phyloP scores from a whole-genome alignment of 768 basidiomycete species.

The Infundibulicybe gibba region DNA sequence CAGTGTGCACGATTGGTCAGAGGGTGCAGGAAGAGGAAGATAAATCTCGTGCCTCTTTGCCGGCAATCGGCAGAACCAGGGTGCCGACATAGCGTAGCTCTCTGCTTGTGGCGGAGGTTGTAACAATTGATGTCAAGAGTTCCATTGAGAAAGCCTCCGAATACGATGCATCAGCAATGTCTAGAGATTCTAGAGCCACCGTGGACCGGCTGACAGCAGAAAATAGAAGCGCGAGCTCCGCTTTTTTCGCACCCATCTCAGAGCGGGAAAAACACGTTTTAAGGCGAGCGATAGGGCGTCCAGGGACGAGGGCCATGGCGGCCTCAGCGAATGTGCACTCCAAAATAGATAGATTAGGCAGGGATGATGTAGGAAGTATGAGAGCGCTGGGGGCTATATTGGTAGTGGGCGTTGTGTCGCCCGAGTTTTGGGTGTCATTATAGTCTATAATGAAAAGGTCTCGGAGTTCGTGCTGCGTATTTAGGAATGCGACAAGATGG shows the following conservation, averaged over 20 bases:
- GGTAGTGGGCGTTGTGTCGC: conserved; percentile 18
- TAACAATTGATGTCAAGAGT: conserved; percentile 40
- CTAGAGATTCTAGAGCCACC: conserved; percentile 43
- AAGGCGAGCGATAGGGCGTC: conserved; percentile 55
- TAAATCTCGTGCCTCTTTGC: conserved; percentile 39
- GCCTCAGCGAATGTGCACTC: conserved; percentile 72
- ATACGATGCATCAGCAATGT: conserved; percentile 62
- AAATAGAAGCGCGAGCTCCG: conserved; percentile 48
- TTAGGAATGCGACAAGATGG: conserved; percentile 50
- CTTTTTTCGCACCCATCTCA: conserved; percentile 42
- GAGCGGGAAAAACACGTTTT: conserved; percentile 68
- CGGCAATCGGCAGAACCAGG: conserved; percentile 57
- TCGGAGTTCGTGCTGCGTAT: conserved; percentile 39
- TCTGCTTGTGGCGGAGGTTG: conserved; percentile 23
- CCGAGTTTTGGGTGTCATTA: conserved; percentile 19
- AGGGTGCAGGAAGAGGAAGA: conserved; percentile 4
- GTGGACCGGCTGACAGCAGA: conserved; percentile 43
- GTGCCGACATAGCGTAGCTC: conserved; percentile 61
- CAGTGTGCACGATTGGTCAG: conserved; percentile 1
- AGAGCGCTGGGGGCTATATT: conserved; percentile 16
- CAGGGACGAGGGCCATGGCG: conserved; percentile 50
- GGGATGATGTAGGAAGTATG: conserved; percentile 24
- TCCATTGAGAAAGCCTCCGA: conserved; percentile 51
- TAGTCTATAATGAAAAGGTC: conserved; percentile 51
- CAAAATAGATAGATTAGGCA: conserved; percentile 48